These are phyloP conservation scores for Fraxinus ornus DNA, from an alignment of 305 asterid species.

Conservation along the genomic window DNA sequence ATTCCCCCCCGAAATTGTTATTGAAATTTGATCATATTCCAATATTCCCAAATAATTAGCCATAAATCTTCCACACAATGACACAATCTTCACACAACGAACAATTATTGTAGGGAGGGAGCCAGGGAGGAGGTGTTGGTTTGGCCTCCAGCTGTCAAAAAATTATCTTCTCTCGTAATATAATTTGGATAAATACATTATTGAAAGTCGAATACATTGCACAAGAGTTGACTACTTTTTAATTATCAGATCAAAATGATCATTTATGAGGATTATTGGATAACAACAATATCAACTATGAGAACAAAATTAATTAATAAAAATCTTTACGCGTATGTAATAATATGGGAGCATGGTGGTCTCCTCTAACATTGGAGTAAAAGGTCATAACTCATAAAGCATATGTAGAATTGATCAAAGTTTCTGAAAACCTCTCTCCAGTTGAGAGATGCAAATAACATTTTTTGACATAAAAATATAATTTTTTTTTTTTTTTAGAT, in stretches of 20 bases:
- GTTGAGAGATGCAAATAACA: too few species aligned
- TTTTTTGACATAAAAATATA: too few species aligned
- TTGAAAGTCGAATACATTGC: not conserved
- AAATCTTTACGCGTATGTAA: too few species aligned
- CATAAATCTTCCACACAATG: slow-evolving; percentile 10
- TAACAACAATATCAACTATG: not conserved
- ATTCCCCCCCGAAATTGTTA: not conserved
- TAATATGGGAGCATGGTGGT: not conserved
- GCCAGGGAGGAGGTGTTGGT: not conserved
- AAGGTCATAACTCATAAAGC: not conserved
- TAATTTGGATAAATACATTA: not conserved
- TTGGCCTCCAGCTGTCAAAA: not conserved
- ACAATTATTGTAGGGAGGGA: not conserved
- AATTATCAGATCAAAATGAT: not conserved
- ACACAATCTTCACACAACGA: not conserved
- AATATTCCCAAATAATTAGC: slow-evolving; percentile 7
- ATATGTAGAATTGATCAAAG: not conserved
- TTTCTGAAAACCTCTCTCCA: too few species aligned
- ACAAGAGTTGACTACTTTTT: not conserved
- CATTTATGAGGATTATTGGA: not conserved
- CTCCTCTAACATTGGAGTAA: too few species aligned
- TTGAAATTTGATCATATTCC: not conserved
- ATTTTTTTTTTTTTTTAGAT: too few species aligned
- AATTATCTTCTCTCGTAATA: not conserved
- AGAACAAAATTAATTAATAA: not conserved